Evolutionary conservation across 768 basidiomycete species (phyloP), one percentile per base, ranked within the genome.

Genomic region (Boletus pseudo-olivaceus): DNA sequence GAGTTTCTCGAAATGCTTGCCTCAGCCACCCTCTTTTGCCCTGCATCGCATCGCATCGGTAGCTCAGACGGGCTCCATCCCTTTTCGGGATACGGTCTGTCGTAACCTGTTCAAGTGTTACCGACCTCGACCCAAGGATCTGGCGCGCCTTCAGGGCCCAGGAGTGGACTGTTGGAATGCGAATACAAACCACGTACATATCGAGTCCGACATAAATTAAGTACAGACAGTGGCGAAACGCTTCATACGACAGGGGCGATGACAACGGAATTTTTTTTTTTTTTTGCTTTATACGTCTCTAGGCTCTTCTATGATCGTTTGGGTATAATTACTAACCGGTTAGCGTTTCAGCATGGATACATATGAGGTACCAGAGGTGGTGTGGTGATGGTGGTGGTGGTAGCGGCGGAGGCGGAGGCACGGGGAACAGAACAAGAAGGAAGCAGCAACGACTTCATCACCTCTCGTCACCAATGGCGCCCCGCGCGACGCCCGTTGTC

Each of bases 401-500:
- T 23, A 23, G 53, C 8, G 59, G 49, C 46, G 49, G 56, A 51
- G 51, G 43, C 38, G 17, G 32, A 26, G 53, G 48, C n/a, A 29
- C 23, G 12, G 29, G 23, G n/a, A n/a, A 32, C 9, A 39, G 29
- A 47, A 32, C 26, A 26, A 14, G n/a, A 14, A 27, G 32, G 17
- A 15, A 57, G 57, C 46, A 53, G 40, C 1, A 47, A 51, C 39
- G 1, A 9, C 17, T 17, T 60, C 27, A 29, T 14, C 47, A 46
- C 47, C 37, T 26, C 7, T 38, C 23, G 17, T 57, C 62, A 66
- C 64, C 63, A 62, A 23, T 38, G 53, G 29, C 53, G 59, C 8
- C 57, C 70, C n/a, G 65, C 51, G 55, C 62, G 65, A 44, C 62
- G 72, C 50, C 63, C 70, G 45, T 71, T 67, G 57, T 73, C 73